Evolutionary conservation across 2,329 filamentous ascomycete species (phyloP).

Genomic region (Plenodomus lindquistii): DNA sequence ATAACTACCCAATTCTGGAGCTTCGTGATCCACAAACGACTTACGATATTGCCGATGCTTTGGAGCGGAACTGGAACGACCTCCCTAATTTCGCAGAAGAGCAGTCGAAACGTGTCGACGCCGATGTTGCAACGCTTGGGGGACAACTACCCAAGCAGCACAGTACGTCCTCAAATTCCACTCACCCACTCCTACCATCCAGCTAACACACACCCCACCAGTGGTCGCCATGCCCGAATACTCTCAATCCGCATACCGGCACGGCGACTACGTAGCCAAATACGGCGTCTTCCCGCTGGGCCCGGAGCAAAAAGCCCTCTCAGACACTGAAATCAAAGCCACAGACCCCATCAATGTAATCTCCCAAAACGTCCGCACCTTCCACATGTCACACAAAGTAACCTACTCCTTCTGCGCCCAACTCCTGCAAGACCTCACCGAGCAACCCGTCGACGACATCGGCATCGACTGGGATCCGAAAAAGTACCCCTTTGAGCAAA

Average conservation of each 20-base stretch:
- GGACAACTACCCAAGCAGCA: constrained; percentile 28
- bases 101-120: constrained; percentile 49
- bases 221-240: constrained; percentile 45
- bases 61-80: constrained; percentile 33
- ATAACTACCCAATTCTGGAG: constrained; percentile 54
- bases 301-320: constrained; percentile 47
- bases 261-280: constrained; percentile 54
- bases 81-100: constrained; percentile 35
- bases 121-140: constrained; percentile 29
- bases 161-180: constrained; percentile 16
- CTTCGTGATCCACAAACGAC: constrained; percentile 52
- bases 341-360: constrained; percentile 34
- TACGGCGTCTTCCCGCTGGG: constrained; percentile 51
- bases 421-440: constrained; percentile 51
- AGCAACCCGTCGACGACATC: constrained; percentile 45
- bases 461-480: constrained; percentile 52
- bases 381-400: constrained; percentile 20
- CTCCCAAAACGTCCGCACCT: constrained; percentile 24
- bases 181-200: background rate
- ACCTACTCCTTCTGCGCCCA: constrained; percentile 50
- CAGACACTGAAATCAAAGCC: constrained; percentile 37
- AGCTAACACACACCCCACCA: too few species aligned
- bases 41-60: constrained; percentile 44
- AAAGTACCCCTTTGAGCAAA: constrained; percentile 54
- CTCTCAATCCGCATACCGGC: constrained; percentile 54